Percentiles rank a stretch among this genome's conserved stretches.
phyloP scores from a whole-genome alignment of 257 asterid species.

The Handroanthus guayacan region DNA sequence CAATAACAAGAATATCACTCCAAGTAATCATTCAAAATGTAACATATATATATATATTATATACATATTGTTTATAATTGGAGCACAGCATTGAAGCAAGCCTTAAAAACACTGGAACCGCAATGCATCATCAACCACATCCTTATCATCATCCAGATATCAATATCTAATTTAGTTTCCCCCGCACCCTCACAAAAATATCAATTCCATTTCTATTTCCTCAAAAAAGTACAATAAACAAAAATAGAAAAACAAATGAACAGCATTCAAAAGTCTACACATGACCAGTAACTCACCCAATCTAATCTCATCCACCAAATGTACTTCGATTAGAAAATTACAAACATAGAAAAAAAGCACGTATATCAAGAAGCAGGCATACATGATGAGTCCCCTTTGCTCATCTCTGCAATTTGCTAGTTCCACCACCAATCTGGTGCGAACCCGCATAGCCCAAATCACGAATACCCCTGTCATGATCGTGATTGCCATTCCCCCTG shows the following conservation, averaged over 20 bases:
- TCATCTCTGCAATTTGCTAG: slow-evolving; percentile 82
- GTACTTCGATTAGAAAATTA: slow-evolving; percentile 50
- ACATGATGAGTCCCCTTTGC: slow-evolving; percentile 78
- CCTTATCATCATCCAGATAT: slow-evolving; percentile 8
- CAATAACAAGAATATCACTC: not conserved
- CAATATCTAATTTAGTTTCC: not conserved
- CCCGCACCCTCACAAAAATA: not conserved
- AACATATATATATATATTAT: too few species aligned
- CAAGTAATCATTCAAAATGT: not conserved
- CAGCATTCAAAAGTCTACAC: slow-evolving; percentile 20
- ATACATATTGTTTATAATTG: not conserved
- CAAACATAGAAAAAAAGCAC: slow-evolving; percentile 73
- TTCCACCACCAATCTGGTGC: slow-evolving; percentile 79
- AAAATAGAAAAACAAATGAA: not conserved
- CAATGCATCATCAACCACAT: not conserved
- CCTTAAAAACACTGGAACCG: not conserved
- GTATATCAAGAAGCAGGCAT: slow-evolving; percentile 83
- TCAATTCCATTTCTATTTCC: not conserved
- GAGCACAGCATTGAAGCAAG: not conserved
- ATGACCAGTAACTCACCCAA: slow-evolving; percentile 10
- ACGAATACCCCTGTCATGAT: slow-evolving; percentile 60
- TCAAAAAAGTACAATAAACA: not conserved
- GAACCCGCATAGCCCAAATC: slow-evolving; percentile 81
- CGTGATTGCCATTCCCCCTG: slow-evolving; percentile 73
- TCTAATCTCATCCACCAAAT: not conserved